Evolutionary conservation across 257 asterid genomes (phyloP), one percentile per base, ranked within the genome.

Genomic region (Solanum etuberosum): DNA sequence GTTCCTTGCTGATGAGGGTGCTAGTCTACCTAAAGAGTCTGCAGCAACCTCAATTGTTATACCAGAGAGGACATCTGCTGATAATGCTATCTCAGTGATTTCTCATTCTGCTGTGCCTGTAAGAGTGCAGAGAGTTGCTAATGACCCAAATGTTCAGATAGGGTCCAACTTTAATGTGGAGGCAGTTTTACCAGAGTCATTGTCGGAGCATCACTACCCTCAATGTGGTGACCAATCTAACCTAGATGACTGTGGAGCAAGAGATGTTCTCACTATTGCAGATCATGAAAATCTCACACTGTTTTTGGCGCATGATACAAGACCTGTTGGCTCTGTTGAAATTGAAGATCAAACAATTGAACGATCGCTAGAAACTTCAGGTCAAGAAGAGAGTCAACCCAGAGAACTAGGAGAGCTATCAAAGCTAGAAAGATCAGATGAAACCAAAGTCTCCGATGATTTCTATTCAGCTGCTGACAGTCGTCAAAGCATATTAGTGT

Each of bases 1-100:
- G 3, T 97, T 95, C 90, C 97, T 97, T 86, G 95, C 95, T 67
- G 99, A 97, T 61, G 99, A 97, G 93, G 99, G 99, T 54, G 98
- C 99, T 71, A 91, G 91, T 81, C 94, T 97, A 85, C 99, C 99
- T 54, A 90, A 91, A 89, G 34, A 68, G 76, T 88, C 90, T 61
- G 54, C 86, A 38, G 89, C 88, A 57, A 85, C 94, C 18, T 83
- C 93, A 72, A 35, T 70, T 86, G 61, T 80, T 61, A 48, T 85
- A 70, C 88, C 90, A 34, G 96, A 93, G 84, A 88, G 88, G 77
- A 77, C 82, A 86, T 34, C 87, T 68, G 85, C 91, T 82, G 90
- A 91, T 87, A 87, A 86, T 89, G 57, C 90, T 86, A 59, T 86
- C 72, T 83, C 93, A 18, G 57, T 68, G 68, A 85, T 89, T 87